Evolutionary conservation across 2,329 filamentous ascomycete species (phyloP), one percentile per base, ranked within the genome.

Genomic region (Ophiostoma perfectum): DNA sequence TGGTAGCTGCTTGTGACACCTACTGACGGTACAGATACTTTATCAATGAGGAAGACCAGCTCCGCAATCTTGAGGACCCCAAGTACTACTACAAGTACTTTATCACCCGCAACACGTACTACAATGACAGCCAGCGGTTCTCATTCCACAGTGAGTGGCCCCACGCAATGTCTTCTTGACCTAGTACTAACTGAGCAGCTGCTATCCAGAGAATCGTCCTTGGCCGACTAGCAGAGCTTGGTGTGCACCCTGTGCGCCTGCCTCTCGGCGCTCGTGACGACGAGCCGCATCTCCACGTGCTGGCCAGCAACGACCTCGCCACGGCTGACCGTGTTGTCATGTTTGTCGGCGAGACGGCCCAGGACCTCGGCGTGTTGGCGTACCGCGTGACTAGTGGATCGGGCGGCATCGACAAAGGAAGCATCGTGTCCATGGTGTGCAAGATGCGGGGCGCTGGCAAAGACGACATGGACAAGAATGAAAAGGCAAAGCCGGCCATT

Each of bases 291-390:
- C 80, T 92, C 6, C 87, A 88, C 0, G 91, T 97, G 73, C 85
- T 94, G 69, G 78, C 84, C 44, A 81, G 77, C 7, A 72, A 79
- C 6, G 81, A 88, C 70, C 76, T 95, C 3, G 73, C 77, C 36
- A 76, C 76, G 9, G 85, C 85, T 68, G 81, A 83, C 64, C 88
- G 90, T 55, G 79, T 96, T 16, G 80, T 96, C 36, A 78, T 97
- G 63, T 78, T 96, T 66, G 85, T 96, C 73, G 91, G 92, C 68
- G 89, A 95, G 73, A 80, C 84, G 0, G 76, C 76, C 2, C 89
- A 94, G 74, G 88, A 94, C 67, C 82, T 96, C 0, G 93, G 91
- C 0, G 78, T 94, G 45, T 83, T 93, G 71, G 88, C 92, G 0
- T 88, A 90, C 73, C 86, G 92, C 27, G 81, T 88, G 11, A 77